phyloP scores from a whole-genome alignment of 768 basidiomycete genomes.

The Epithele typhae region DNA sequence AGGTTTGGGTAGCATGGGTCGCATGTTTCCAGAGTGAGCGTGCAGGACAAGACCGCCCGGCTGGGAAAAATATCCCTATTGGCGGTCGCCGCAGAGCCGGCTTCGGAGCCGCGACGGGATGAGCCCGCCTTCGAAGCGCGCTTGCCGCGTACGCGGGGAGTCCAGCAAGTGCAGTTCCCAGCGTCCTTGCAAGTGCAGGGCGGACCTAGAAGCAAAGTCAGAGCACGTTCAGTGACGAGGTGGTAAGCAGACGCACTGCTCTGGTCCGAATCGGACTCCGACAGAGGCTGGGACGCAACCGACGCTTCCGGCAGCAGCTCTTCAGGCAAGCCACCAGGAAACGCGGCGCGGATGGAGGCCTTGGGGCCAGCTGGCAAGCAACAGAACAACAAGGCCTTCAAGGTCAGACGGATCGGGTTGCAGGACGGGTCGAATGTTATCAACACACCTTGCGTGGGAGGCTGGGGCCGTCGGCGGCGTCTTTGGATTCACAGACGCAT shows the following conservation, averaged over 20 bases:
- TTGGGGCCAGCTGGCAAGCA: slow-evolving; percentile 45
- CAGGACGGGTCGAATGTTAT: slow-evolving; percentile 5
- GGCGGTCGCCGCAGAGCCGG: slow-evolving; percentile 5
- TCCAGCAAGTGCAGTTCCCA: slow-evolving; percentile 55
- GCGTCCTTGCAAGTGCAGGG: slow-evolving; percentile 42
- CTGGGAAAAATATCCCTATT: slow-evolving; percentile 5
- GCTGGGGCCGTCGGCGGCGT: slow-evolving; percentile 1
- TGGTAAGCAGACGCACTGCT: slow-evolving; percentile 36
- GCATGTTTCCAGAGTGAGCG: slow-evolving; percentile 25
- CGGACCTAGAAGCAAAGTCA: slow-evolving; percentile 3
- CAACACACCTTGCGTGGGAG: slow-evolving; percentile 58
- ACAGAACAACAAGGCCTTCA: slow-evolving; percentile 33
- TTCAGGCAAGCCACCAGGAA: slow-evolving; percentile 72
- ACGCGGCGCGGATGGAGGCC: slow-evolving; percentile 68
- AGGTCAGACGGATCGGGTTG: slow-evolving; percentile 36
- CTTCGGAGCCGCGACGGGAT: slow-evolving; percentile 2
- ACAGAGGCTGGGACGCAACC: slow-evolving; percentile 41
- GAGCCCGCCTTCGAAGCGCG: slow-evolving; percentile 6
- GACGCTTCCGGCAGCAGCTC: slow-evolving; percentile 57
- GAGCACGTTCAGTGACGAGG: no score
- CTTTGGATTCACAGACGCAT: slow-evolving; percentile 30
- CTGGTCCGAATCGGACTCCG: slow-evolving; percentile 60
- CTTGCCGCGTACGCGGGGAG: slow-evolving; percentile 27
- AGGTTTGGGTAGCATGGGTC: slow-evolving; percentile 69
- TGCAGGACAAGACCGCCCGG: slow-evolving; percentile 21